A percentile compares a stretch with the other conserved stretches of the same genome.
phyloP scores from a whole-genome alignment of 129 eudicot genomes.

The Artemisia argyi region DNA sequence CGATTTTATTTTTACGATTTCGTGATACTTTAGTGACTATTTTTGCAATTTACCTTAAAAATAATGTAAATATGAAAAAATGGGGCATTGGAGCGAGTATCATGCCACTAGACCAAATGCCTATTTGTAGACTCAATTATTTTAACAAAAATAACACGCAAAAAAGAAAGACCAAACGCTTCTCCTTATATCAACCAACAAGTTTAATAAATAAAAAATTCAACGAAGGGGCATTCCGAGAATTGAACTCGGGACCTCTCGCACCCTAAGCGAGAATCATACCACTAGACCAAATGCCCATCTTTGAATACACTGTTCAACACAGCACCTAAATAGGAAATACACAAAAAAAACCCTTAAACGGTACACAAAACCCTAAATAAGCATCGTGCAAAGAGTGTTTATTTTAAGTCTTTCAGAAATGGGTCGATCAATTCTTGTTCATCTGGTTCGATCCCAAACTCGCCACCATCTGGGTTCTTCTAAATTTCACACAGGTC shows the following conservation, averaged over 20 bases:
- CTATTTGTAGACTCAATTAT: no score
- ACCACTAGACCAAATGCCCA: constrained; percentile 99
- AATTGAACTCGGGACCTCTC: constrained; percentile 99
- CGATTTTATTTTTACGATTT: no score
- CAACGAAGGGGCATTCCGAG: constrained; percentile 82
- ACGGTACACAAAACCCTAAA: constrained; percentile 28
- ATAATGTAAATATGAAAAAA: no score
- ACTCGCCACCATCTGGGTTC: constrained; percentile 35
- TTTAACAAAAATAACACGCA: no score
- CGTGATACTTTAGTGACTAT: no score
- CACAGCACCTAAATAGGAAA: rapidly evolving
- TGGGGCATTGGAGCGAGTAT: no score
- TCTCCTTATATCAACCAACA: no score
- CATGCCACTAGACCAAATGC: no score
- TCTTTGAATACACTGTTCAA: rapidly evolving
- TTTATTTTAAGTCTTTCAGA: not conserved
- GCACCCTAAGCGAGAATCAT: constrained; percentile 99
- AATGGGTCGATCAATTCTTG: constrained; percentile 60
- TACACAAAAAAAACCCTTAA: not conserved
- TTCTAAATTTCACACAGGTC: constrained; percentile 44
- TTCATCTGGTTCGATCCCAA: constrained; percentile 54
- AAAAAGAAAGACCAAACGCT: no score
- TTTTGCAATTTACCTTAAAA: no score
- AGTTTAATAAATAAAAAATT: no score
- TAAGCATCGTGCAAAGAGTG: not conserved